These are phyloP conservation scores for Osmanthus fragrans DNA, from an alignment of 257 asterid species.

Conservation along the genomic window DNA sequence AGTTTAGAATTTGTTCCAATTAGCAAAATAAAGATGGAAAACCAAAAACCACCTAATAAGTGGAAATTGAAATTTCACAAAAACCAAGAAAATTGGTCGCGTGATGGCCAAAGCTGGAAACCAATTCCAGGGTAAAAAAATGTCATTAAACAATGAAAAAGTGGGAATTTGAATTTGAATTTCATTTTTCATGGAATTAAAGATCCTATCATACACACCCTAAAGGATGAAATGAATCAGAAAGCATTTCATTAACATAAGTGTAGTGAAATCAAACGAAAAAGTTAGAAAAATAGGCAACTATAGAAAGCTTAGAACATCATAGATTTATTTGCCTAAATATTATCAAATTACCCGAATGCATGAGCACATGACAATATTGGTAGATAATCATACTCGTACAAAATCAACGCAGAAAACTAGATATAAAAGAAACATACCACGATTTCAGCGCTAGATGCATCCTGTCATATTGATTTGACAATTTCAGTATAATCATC, in stretches of 20 bases:
- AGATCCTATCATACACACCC: no score
- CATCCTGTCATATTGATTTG: constrained; percentile 11
- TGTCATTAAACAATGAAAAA: no score
- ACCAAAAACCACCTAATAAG: no score
- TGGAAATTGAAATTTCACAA: no score
- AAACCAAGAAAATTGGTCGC: no score
- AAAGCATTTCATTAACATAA: not conserved
- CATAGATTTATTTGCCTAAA: not conserved
- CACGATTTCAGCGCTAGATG: constrained; percentile 1
- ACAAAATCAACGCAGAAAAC: not conserved
- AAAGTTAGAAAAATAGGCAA: not conserved
- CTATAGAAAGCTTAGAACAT: not conserved
- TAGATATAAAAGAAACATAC: constrained; percentile 13
- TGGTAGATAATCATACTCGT: not conserved
- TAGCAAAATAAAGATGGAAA: no score
- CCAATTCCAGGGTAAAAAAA: no score
- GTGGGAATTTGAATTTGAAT: no score
- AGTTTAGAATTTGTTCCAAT: no score
- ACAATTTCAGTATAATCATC: constrained; percentile 25
- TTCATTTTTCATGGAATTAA: no score
- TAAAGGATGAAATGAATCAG: not conserved
- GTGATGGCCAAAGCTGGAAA: no score
- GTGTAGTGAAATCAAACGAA: not conserved
- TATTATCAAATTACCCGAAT: not conserved
- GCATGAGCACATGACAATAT: no score